Percentiles rank a stretch among this genome's conserved stretches.
Conservation (phyloP, 1,284 basidiomycete species). For the Ganoderma sinense region DNA sequence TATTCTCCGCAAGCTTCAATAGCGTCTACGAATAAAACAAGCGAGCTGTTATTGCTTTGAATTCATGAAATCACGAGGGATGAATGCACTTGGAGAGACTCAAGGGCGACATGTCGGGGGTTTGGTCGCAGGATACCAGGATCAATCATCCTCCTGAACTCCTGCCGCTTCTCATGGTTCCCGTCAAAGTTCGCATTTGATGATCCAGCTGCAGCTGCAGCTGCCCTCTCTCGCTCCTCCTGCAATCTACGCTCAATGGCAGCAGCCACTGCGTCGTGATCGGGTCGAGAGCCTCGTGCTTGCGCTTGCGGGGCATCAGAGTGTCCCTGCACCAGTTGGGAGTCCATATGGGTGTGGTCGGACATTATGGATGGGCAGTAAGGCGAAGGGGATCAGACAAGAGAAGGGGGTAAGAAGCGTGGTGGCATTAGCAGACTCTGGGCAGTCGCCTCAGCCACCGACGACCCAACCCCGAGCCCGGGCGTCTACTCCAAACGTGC, state of each 20-base stretch:
- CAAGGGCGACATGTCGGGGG: constrained; percentile 61
- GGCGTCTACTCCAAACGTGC: neutral
- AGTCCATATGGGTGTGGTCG: constrained; percentile 7
- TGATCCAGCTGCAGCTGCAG: constrained; percentile 15
- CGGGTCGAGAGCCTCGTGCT: constrained; percentile 19
- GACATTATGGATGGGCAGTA: neutral
- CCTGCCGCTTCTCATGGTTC: constrained; percentile 70
- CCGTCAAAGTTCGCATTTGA: constrained; percentile 50
- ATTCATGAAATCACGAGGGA: neutral
- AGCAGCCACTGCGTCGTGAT: constrained; percentile 32
- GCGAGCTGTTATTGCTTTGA: constrained; percentile 8
- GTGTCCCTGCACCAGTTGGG: constrained; percentile 3
- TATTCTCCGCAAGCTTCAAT: constrained; percentile 73
- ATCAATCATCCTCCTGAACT: constrained; percentile 76
- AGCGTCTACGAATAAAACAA: constrained; percentile 56
- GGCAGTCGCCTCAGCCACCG: neutral
- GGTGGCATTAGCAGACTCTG: constrained; percentile 7
- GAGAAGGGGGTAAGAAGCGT: neutral
- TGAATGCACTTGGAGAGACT: constrained; percentile 66
- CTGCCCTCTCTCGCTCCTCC: constrained; percentile 26
- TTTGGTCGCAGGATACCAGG: constrained; percentile 81
- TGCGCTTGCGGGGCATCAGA: neutral
- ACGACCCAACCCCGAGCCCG: neutral
- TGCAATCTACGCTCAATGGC: constrained; percentile 32
- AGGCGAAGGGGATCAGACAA: neutral